Percentiles rank a stretch among this genome's conserved stretches.
phyloP scores from a whole-genome alignment of 257 asterid species.

The Cruciata laevipes region DNA sequence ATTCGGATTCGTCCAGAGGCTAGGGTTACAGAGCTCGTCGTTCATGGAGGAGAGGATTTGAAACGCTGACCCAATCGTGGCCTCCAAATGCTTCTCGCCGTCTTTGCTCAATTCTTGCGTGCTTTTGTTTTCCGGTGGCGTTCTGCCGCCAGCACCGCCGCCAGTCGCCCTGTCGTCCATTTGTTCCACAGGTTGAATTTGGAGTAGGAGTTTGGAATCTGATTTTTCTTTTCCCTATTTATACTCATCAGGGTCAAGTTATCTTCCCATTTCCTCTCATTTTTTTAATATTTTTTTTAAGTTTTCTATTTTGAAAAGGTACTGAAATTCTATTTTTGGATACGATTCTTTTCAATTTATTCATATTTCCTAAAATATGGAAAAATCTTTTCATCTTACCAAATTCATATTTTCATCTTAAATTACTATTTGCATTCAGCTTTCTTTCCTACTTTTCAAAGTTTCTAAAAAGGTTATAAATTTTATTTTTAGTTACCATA shows the following conservation, averaged over 20 bases:
- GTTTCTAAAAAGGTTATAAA: no score
- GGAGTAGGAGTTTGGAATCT: background rate
- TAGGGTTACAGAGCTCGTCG: slow-evolving; percentile 86
- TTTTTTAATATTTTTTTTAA: no score
- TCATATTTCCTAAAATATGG: no score
- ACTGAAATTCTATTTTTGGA: no score
- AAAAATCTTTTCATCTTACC: no score
- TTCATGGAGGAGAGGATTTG: slow-evolving; percentile 75
- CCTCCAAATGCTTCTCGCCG: slow-evolving; percentile 66
- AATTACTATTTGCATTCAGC: no score
- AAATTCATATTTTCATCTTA: no score
- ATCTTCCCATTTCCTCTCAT: background rate
- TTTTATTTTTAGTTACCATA: no score
- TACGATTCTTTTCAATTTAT: no score
- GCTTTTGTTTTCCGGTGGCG: slow-evolving; percentile 12
- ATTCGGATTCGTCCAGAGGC: slow-evolving; percentile 50
- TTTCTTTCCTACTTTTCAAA: no score
- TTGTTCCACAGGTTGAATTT: background rate
- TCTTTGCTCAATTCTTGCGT: slow-evolving; percentile 56
- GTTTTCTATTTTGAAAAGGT: no score
- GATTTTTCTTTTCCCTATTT: background rate
- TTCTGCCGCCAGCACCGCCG: slow-evolving; percentile 3
- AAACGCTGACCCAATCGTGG: slow-evolving; percentile 64
- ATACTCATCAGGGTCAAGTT: no score
- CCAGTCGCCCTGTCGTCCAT: slow-evolving; percentile 40